Conservation (phyloP, 164 flowering plant genomes). For the Vitis riparia region DNA sequence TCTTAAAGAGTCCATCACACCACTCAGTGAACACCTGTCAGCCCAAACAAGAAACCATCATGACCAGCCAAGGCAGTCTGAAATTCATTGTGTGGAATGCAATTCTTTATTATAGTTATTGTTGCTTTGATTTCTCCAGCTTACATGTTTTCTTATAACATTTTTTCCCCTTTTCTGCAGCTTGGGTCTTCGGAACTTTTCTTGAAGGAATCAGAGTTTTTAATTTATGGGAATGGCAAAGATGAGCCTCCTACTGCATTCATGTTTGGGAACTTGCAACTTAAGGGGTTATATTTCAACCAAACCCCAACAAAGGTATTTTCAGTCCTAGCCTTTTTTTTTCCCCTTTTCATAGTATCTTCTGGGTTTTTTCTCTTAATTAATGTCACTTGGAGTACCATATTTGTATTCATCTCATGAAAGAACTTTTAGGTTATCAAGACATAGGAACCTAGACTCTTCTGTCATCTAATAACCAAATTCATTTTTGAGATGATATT, state of each 20-base stretch:
- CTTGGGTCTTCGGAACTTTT: slow-evolving; percentile 85
- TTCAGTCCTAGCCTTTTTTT: background rate
- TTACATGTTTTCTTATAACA: slow-evolving; percentile 10
- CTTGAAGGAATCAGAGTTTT: slow-evolving; percentile 69
- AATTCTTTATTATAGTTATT: background rate
- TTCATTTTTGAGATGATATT: too few relatives aligned
- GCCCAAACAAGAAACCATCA: background rate
- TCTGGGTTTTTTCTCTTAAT: background rate
- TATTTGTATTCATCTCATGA: background rate
- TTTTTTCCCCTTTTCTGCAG: slow-evolving; percentile 39
- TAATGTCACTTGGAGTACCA: background rate
- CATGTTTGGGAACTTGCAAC: slow-evolving; percentile 83
- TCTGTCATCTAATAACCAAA: too few relatives aligned
- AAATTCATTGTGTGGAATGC: background rate
- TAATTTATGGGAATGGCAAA: slow-evolving; percentile 79
- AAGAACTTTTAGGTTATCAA: too few relatives aligned
- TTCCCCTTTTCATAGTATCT: background rate
- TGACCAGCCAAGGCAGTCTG: background rate
- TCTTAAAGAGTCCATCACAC: background rate
- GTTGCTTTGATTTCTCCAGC: slow-evolving; percentile 2
- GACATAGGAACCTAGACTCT: too few relatives aligned
- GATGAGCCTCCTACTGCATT: slow-evolving; percentile 92
- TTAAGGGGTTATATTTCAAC: slow-evolving; percentile 85
- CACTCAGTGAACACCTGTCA: background rate
- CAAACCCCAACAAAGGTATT: slow-evolving; percentile 86